A percentile compares a stretch with the other conserved stretches of the same genome.
Conservation (phyloP, 306 rosid genomes). For the Vigna trinervia region DNA sequence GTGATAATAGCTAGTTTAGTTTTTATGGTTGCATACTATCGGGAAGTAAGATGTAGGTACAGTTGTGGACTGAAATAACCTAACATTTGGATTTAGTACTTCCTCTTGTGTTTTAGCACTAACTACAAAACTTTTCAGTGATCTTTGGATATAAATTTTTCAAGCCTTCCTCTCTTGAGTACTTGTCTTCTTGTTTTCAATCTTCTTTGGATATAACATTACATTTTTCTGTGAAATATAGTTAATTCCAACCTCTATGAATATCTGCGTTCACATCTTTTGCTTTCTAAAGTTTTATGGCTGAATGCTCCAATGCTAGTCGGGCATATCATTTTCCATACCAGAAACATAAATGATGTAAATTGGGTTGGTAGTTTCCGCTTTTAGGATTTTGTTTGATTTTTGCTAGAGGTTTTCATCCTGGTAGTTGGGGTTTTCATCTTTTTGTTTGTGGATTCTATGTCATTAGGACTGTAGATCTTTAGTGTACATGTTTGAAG, state of each 20-base stretch:
- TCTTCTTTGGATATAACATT: conserved; percentile 26
- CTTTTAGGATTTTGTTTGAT: neutral
- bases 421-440: neutral
- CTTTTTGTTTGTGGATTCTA: neutral
- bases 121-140: conserved; percentile 34
- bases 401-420: neutral
- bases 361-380: neutral
- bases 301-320: conserved; percentile 37
- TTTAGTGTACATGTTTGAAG: neutral
- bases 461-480: neutral
- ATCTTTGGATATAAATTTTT: conserved; percentile 26
- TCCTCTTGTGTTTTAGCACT: conserved; percentile 8
- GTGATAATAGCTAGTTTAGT: conserved; percentile 21
- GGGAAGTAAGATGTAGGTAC: conserved; percentile 12
- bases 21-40: conserved; percentile 38
- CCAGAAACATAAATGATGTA: neutral
- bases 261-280: conserved; percentile 30
- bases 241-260: conserved; percentile 35
- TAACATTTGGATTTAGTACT: conserved; percentile 28
- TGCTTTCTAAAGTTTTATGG: conserved; percentile 28
- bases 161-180: neutral
- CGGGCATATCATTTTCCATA: conserved; percentile 13
- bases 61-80: conserved; percentile 35
- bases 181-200: conserved; percentile 30
- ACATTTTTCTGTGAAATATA: conserved; percentile 21